Percentiles rank a stretch among this genome's conserved stretches.
phyloP scores from a whole-genome alignment of 164 flowering plant genomes.

The Saururus chinensis region DNA sequence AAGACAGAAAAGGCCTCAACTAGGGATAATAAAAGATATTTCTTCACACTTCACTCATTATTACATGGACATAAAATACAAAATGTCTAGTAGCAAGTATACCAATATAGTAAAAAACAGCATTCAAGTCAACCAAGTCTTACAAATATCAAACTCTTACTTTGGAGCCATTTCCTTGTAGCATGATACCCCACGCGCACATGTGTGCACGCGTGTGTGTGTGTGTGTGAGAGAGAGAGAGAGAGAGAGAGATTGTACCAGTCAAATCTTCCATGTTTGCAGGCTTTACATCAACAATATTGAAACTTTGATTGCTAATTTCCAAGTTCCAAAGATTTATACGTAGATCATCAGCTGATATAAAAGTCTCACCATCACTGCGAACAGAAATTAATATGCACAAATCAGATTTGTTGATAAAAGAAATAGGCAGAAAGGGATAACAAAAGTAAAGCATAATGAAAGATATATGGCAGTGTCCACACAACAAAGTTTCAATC shows the following conservation, averaged over 20 bases:
- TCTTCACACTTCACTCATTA: too few species aligned
- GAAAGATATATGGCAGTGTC: neutral
- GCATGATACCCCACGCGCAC: too few species aligned
- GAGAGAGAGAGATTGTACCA: conserved; percentile 28
- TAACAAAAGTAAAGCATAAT: neutral
- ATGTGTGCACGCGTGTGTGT: neutral
- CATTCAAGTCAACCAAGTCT: too few species aligned
- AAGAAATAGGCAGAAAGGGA: neutral
- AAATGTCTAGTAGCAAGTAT: neutral
- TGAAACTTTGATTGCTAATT: conserved; percentile 96
- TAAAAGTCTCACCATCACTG: conserved; percentile 98
- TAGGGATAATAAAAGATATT: too few species aligned
- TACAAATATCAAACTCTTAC: too few species aligned
- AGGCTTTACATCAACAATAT: conserved; percentile 97
- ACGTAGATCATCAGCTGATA: conserved; percentile 97
- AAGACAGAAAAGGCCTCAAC: too few species aligned
- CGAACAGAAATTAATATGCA: neutral
- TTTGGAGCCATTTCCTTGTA: too few species aligned
- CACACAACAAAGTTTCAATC: neutral
- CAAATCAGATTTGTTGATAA: neutral
- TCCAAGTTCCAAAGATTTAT: conserved; percentile 98
- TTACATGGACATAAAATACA: too few species aligned
- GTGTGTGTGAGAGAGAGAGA: neutral
- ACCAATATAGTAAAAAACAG: too few species aligned
- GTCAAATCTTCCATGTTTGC: conserved; percentile 98